Evolutionary conservation across 2,329 filamentous ascomycete genomes (phyloP), one percentile per base, ranked within the genome.

Genomic region (Pleurostoma richardsiae): DNA sequence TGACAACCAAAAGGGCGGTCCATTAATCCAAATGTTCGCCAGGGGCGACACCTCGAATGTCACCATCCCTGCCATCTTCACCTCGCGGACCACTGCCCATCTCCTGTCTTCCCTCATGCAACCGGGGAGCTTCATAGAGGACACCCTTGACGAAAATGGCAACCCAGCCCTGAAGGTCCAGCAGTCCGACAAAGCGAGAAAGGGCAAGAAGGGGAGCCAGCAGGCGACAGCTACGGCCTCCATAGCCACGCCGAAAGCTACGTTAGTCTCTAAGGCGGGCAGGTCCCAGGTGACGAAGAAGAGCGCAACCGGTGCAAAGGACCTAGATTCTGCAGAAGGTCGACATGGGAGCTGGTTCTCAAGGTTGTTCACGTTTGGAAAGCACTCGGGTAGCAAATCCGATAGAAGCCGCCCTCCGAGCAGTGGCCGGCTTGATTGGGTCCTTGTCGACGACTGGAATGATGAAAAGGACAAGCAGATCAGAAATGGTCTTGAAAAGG

Each of bases 11-110:
- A 87, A 88, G 51, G 92, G 92, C 40, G 91, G 90, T 4, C 87
- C 87, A 33, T 71, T 99, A 51, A 88, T 97, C 43, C 94, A 95
- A 57, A 99, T 99, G 94, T 97, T 96, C 65, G 94, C 94, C n/a
- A 83, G 88, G 59, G 94, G 92, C 36, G 91, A 97, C 61, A 96
- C 92, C 4, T 95, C 91, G 31, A 96, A 96, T 59, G 81, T 97
- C 54, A 90, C 90, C 1, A 96, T 99, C 45, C 91, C 94, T 1
- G 89, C 94, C 1, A 77, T 97, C 7, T 99, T 99, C 66, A 97
- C 94, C 0, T 95, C 92, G 1, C 83, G 94, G 56, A 97, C 90
- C 1, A 97, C 92, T 0, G 94, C 94, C 1, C 92, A 96, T 63
- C 75, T 99, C 10, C 76, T 99, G 11, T 95, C 91, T 1, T 90